Evolutionary conservation across 768 basidiomycete species (phyloP).

Genomic region (Glaciozyma antarctica): DNA sequence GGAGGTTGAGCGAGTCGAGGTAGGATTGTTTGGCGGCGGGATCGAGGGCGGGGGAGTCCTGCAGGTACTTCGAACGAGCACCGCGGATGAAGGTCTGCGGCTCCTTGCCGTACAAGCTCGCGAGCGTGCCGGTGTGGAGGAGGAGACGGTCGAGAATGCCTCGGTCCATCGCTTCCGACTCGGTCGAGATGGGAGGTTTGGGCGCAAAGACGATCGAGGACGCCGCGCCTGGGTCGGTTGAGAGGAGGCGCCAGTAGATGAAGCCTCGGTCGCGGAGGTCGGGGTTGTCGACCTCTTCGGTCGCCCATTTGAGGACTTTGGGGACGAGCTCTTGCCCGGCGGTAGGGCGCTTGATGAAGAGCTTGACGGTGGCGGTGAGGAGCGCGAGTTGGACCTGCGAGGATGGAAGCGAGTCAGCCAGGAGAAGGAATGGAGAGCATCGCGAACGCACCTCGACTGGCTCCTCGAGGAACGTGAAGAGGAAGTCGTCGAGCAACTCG

Average conservation of each 20-base stretch:
- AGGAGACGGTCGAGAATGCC: conserved; percentile 89
- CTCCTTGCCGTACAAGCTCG: conserved; percentile 58
- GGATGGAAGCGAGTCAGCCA: background rate
- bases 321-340: conserved; percentile 80
- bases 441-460: conserved; percentile 63
- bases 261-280: conserved; percentile 94
- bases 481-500: conserved; percentile 82
- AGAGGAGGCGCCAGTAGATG: conserved; percentile 98
- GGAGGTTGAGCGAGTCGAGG: conserved; percentile 26
- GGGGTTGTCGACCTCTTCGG: conserved; percentile 95
- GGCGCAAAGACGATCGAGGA: conserved; percentile 82
- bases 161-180: conserved; percentile 94
- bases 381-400: conserved; percentile 85
- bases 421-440: background rate
- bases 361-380: conserved; percentile 85
- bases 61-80: conserved; percentile 20
- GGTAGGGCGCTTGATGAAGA: conserved; percentile 88
- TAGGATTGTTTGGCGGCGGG: conserved; percentile 25
- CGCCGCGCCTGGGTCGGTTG: conserved; percentile 79
- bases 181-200: conserved; percentile 88
- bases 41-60: conserved; percentile 25
- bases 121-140: conserved; percentile 83
- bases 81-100: conserved; percentile 29
- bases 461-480: conserved; percentile 83
- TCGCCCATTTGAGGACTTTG: conserved; percentile 92